phyloP scores from a whole-genome alignment of 129 eudicot genomes.

The Helichrysum umbraculigerum region DNA sequence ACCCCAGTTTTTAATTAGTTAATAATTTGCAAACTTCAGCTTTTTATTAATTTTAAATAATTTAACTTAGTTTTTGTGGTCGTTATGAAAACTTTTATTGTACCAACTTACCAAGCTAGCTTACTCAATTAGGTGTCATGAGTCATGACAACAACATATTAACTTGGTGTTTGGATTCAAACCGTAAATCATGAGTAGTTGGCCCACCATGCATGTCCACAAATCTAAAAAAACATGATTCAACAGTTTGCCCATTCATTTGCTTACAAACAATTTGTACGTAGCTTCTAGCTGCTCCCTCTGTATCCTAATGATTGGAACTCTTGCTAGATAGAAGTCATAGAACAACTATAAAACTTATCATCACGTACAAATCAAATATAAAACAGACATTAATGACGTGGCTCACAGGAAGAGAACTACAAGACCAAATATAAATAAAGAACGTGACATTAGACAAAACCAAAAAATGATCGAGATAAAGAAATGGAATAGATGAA shows the following conservation, averaged over 20 bases:
- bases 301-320: not conserved
- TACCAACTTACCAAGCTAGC: not conserved
- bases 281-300: not conserved
- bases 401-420: not conserved
- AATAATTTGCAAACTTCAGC: not conserved
- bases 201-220: constrained; percentile 21
- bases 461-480: too few relatives aligned
- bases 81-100: too few relatives aligned
- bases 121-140: constrained; percentile 1
- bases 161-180: not conserved
- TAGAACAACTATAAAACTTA: not conserved
- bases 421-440: not conserved
- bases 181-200: constrained; percentile 30
- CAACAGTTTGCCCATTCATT: not conserved
- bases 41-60: not conserved
- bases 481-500: not conserved
- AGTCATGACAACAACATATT: constrained; percentile 19
- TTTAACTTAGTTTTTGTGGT: not conserved
- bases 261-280: constrained; percentile 5
- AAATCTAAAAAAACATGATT: constrained; percentile 15
- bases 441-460: too few relatives aligned
- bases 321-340: not conserved
- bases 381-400: not conserved
- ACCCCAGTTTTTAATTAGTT: too few relatives aligned
- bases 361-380: too few relatives aligned